A percentile compares a stretch with the other conserved stretches of the same genome.
Evolutionary conservation across 176 grass and related monocot genomes (phyloP).

Genomic region (Lolium perenne): DNA sequence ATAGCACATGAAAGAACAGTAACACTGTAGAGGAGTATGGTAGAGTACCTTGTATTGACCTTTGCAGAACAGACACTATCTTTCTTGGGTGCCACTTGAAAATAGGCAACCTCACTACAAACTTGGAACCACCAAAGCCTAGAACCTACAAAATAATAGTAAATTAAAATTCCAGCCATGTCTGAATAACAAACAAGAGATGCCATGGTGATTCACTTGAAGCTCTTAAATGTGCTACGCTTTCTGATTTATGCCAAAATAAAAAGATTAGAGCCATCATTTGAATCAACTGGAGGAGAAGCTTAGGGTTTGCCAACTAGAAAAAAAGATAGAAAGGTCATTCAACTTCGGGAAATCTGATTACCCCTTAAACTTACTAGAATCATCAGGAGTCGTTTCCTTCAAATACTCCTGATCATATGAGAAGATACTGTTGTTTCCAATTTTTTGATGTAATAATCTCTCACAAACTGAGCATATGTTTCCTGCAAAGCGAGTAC

Average conservation of each 20-base stretch:
- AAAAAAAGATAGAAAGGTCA: not conserved
- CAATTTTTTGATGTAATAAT: conserved; percentile 65
- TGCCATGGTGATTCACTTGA: conserved; percentile 14
- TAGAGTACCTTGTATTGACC: conserved; percentile 65
- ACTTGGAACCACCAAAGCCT: conserved; percentile 99
- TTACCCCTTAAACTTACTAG: conserved; percentile 39
- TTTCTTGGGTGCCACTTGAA: conserved; percentile 90
- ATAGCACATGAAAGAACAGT: not conserved
- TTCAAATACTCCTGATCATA: conserved; percentile 91
- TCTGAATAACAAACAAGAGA: conserved; percentile 10
- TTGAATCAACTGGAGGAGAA: not conserved
- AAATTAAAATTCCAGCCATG: conserved; percentile 39
- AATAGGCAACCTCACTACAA: conserved; percentile 95
- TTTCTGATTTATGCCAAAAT: conserved; percentile 17
- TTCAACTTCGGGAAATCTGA: not conserved
- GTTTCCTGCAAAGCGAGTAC: conserved; percentile 57
- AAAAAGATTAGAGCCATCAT: conserved; percentile 33
- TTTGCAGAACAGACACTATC: conserved; percentile 79
- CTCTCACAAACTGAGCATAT: conserved; percentile 77
- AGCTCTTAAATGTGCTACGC: conserved; percentile 21
- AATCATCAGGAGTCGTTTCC: conserved; percentile 70
- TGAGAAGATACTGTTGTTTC: conserved; percentile 57
- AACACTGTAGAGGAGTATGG: not conserved
- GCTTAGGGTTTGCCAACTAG: not conserved
- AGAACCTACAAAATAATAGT: conserved; percentile 55